Evolutionary conservation across 2,329 filamentous ascomycete genomes (phyloP).

Genomic region (Penicillium rolfsii): DNA sequence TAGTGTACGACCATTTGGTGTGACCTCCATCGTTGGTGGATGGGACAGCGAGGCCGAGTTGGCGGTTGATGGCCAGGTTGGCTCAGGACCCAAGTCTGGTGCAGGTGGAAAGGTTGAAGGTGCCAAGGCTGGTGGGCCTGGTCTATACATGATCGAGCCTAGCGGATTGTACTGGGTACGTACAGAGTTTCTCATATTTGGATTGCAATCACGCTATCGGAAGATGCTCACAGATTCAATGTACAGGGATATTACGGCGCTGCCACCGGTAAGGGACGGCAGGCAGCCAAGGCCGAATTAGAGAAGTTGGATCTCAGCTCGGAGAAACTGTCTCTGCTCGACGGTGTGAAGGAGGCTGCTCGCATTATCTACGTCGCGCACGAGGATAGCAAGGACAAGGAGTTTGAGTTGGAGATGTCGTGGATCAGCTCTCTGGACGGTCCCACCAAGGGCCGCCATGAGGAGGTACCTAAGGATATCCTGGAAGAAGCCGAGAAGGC

Average conservation of each 20-base stretch:
- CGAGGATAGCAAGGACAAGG: conserved; percentile 99
- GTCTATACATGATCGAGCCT: conserved; percentile 98
- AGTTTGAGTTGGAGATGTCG: conserved; percentile 98
- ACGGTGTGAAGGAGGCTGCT: conserved; percentile 94
- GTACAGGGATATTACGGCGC: conserved; percentile 89
- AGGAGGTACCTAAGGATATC: conserved; percentile 89
- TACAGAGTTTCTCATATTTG: neutral
- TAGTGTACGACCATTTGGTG: conserved; percentile 93
- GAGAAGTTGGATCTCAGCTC: conserved; percentile 92
- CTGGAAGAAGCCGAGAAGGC: conserved; percentile 89
- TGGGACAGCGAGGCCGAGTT: conserved; percentile 88
- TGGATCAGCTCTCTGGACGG: conserved; percentile 88
- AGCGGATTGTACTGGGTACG: conserved; percentile 90
- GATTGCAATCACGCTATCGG: neutral
- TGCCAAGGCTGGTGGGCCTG: conserved; percentile 83
- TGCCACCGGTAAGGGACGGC: conserved; percentile 93
- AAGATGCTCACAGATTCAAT: conserved; percentile 28
- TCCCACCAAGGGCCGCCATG: conserved; percentile 88
- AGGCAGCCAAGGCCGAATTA: conserved; percentile 95
- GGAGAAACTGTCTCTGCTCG: conserved; percentile 74
- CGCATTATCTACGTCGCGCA: conserved; percentile 97
- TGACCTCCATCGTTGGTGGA: conserved; percentile 90
- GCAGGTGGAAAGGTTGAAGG: conserved; percentile 80
- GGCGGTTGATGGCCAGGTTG: conserved; percentile 88
- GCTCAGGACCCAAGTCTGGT: conserved; percentile 74